Conservation (phyloP, 164 flowering plant species). For the Paratinospora sagittata region DNA sequence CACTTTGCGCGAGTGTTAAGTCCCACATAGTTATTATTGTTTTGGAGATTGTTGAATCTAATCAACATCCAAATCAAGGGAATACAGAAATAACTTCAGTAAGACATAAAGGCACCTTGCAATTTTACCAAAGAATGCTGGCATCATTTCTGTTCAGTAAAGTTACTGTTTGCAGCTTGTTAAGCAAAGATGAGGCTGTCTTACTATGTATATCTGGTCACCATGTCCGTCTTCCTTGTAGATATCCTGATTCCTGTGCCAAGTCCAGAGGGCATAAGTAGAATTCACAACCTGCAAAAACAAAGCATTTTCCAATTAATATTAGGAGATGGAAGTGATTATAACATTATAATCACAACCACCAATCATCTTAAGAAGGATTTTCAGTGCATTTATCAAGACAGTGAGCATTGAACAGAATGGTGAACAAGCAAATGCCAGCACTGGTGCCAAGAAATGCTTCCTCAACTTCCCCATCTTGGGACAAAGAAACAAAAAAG, state of each 20-base stretch:
- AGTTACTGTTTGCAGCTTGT: constrained; percentile 2
- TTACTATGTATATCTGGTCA: constrained; percentile 73
- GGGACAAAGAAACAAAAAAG: too few species aligned
- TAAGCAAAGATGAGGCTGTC: constrained; percentile 62
- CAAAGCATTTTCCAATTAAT: background rate
- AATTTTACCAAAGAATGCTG: background rate
- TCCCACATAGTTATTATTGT: too few species aligned
- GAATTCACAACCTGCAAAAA: constrained; percentile 63
- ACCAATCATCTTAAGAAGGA: too few species aligned
- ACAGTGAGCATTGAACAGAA: too few species aligned
- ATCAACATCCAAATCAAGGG: background rate
- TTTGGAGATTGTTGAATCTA: too few species aligned
- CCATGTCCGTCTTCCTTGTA: constrained; percentile 48
- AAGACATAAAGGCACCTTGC: background rate
- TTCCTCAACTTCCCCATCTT: too few species aligned
- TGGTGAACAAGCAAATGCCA: too few species aligned
- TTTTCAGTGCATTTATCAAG: too few species aligned
- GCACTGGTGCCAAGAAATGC: too few species aligned
- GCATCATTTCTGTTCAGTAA: background rate
- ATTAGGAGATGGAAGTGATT: background rate
- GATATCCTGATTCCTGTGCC: constrained; percentile 82
- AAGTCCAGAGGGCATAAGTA: constrained; percentile 82
- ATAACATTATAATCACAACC: background rate
- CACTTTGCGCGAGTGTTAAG: too few species aligned
- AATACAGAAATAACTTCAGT: background rate